phyloP scores from a whole-genome alignment of 2,329 filamentous ascomycete species.

The Xylaria polymorpha region DNA sequence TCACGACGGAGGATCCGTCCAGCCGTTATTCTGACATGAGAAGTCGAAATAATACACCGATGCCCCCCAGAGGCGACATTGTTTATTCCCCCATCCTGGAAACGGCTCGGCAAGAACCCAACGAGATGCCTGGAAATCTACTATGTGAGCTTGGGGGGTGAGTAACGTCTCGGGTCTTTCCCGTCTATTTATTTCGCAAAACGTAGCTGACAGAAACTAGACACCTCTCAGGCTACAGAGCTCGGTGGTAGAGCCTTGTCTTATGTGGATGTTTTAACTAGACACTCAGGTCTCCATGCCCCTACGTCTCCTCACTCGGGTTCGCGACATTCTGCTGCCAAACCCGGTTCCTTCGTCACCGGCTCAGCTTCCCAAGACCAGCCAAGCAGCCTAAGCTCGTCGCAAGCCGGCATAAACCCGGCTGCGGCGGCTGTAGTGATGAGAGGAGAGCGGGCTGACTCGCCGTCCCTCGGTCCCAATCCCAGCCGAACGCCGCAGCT shows the following conservation, averaged over 20 bases:
- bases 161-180: constrained; percentile 8
- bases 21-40: constrained; percentile 55
- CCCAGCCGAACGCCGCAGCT: background rate
- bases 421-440: constrained; percentile 4
- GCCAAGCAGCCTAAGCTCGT: constrained; percentile 46
- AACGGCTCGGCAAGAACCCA: constrained; percentile 33
- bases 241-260: constrained; percentile 37
- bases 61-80: constrained; percentile 27
- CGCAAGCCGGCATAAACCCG: constrained; percentile 21
- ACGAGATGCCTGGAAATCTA: constrained; percentile 42
- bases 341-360: constrained; percentile 43
- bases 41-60: constrained; percentile 44
- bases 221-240: constrained; percentile 14
- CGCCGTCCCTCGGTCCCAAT: constrained; percentile 41
- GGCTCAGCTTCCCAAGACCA: constrained; percentile 48
- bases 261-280: constrained; percentile 53
- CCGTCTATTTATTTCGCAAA: background rate
- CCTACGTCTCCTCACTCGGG: constrained; percentile 34
- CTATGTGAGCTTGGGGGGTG: constrained; percentile 29
- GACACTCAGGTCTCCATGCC: constrained; percentile 49
- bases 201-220: constrained; percentile 25
- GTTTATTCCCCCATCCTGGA: constrained; percentile 4
- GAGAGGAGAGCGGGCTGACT: constrained; percentile 43
- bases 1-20: constrained; percentile 58
- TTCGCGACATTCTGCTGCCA: constrained; percentile 43